phyloP scores from a whole-genome alignment of 2,329 filamentous ascomycete genomes.

The Fusarium torreyae region DNA sequence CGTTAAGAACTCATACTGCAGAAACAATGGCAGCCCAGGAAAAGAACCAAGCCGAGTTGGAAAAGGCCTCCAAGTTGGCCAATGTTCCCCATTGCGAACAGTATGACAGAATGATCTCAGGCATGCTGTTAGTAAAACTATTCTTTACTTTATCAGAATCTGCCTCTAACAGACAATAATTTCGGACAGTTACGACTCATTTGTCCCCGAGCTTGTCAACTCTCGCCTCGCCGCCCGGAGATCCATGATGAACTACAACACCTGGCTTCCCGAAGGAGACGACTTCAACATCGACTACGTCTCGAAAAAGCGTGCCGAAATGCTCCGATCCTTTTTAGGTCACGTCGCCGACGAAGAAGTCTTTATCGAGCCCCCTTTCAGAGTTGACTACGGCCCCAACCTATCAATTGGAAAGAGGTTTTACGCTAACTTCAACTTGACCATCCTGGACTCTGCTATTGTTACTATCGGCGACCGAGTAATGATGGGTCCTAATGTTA shows the following conservation, averaged over 20 bases:
- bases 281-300: constrained; percentile 8
- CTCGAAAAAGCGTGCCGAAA: constrained; percentile 47
- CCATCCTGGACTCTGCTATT: constrained; percentile 66
- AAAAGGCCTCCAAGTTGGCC: constrained; percentile 53
- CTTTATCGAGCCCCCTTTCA: constrained; percentile 71
- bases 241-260: constrained; percentile 68
- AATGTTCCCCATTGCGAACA: constrained; percentile 72
- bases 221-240: constrained; percentile 65
- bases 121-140: constrained; percentile 64
- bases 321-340: constrained; percentile 64
- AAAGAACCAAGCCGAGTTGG: constrained; percentile 31
- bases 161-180: neutral
- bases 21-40: constrained; percentile 26
- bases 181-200: constrained; percentile 62
- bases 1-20: neutral
- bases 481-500: constrained; percentile 67
- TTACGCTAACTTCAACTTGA: constrained; percentile 69
- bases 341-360: constrained; percentile 61
- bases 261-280: constrained; percentile 60
- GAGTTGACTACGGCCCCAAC: constrained; percentile 74
- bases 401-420: constrained; percentile 70
- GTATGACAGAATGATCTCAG: constrained; percentile 76
- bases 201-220: constrained; percentile 59
- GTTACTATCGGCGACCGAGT: constrained; percentile 67
- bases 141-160: accelerated